A percentile compares a stretch with the other conserved stretches of the same genome.
phyloP scores from a whole-genome alignment of 495 filamentous ascomycete genomes.

The Halenospora varia region DNA sequence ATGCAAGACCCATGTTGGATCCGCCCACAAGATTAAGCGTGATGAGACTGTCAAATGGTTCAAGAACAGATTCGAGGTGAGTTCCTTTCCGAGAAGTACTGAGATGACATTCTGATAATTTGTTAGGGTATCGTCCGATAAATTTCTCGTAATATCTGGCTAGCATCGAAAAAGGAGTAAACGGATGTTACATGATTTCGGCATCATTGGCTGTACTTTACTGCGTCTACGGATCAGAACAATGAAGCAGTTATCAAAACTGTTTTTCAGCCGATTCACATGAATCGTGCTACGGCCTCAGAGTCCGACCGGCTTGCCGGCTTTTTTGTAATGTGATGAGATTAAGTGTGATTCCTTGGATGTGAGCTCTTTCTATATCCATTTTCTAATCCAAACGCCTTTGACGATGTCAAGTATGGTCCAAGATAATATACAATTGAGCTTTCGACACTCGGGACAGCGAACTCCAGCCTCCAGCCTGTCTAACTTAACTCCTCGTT shows the following conservation, averaged over 20 bases:
- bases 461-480: too few species aligned
- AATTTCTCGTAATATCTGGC: slow-evolving; percentile 19
- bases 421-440: too few species aligned
- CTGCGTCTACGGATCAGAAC: slow-evolving; percentile 32
- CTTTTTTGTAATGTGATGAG: slow-evolving; percentile 32
- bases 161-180: slow-evolving; percentile 31
- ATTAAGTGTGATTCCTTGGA: not conserved
- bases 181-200: slow-evolving; percentile 28
- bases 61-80: slow-evolving; percentile 99
- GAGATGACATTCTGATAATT: not conserved
- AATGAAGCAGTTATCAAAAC: slow-evolving; percentile 38
- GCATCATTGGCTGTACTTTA: slow-evolving; percentile 28
- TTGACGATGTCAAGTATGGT: too few species aligned
- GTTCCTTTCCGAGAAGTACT: slow-evolving; percentile 62
- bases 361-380: too few species aligned
- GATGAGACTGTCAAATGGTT: slow-evolving; percentile 97
- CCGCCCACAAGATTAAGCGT: slow-evolving; percentile 87
- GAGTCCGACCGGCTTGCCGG: slow-evolving; percentile 63
- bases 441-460: too few species aligned
- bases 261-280: slow-evolving; percentile 37
- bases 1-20: slow-evolving; percentile 78
- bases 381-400: too few species aligned
- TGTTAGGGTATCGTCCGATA: slow-evolving; percentile 27
- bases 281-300: slow-evolving; percentile 54
- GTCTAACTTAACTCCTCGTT: slow-evolving; percentile 36